These are phyloP conservation scores for Colletotrichum karsti DNA, from an alignment of 2,329 filamentous ascomycete species.

Conservation along the genomic window DNA sequence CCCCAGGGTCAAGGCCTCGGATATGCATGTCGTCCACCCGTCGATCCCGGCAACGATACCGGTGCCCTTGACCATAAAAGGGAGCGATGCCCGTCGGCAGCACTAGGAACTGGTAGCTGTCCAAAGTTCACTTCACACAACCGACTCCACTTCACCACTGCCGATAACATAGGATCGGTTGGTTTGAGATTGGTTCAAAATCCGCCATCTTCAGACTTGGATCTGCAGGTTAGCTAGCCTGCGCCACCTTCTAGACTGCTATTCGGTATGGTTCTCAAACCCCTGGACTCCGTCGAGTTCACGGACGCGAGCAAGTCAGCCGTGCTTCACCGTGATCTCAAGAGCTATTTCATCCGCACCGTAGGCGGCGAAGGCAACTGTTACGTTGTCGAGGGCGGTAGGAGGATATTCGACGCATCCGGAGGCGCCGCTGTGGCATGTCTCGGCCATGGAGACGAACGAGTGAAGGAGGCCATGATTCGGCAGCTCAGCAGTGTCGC, in stretches of 20 bases:
- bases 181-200: too few relatives aligned
- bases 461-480: conserved; percentile 37
- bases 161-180: too few relatives aligned
- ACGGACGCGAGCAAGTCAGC: conserved; percentile 3
- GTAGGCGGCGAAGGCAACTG: conserved; percentile 44
- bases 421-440: conserved; percentile 44
- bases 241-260: neutral
- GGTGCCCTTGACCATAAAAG: neutral
- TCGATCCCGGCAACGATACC: too few relatives aligned
- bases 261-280: neutral
- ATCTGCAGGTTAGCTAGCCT: too few relatives aligned
- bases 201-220: neutral
- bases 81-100: neutral
- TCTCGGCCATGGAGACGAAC: conserved; percentile 39
- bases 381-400: conserved; percentile 42
- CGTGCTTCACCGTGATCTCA: conserved; percentile 22
- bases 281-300: neutral
- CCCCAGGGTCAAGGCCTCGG: too few relatives aligned
- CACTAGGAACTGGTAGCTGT: neutral
- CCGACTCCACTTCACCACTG: neutral
- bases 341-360: conserved; percentile 5
- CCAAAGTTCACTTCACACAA: neutral
- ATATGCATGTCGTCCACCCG: too few relatives aligned
- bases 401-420: conserved; percentile 43
- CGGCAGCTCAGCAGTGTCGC: conserved; percentile 36